Evolutionary conservation across 83 land plant species (phyloP).

Genomic region (Larix sibirica): DNA sequence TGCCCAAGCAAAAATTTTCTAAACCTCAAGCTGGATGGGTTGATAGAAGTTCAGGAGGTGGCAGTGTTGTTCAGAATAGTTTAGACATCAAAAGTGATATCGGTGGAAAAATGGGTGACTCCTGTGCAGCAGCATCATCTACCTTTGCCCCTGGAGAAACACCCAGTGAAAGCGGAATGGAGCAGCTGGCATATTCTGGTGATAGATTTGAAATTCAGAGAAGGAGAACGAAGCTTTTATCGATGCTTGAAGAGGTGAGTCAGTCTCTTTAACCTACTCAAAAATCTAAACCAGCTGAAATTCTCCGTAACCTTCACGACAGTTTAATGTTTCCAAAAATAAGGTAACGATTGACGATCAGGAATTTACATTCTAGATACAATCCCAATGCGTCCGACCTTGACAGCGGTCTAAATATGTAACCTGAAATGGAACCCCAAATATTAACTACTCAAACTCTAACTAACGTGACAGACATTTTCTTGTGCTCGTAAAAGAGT

Average conservation of each 20-base stretch:
- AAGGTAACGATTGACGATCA: too few relatives aligned
- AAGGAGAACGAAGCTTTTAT: conserved; percentile 53
- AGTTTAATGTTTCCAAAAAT: too few relatives aligned
- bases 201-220: conserved; percentile 41
- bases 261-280: neutral
- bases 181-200: conserved; percentile 8
- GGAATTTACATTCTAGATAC: too few relatives aligned
- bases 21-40: neutral
- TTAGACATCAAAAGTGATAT: conserved; percentile 2
- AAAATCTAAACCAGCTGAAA: too few relatives aligned
- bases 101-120: conserved; percentile 2
- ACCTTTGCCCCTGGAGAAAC: conserved; percentile 22
- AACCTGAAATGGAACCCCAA: too few relatives aligned
- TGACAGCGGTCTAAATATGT: too few relatives aligned
- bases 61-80: neutral
- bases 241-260: conserved; percentile 67
- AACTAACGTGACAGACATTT: too few relatives aligned
- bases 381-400: too few relatives aligned
- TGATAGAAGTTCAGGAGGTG: conserved; percentile 7
- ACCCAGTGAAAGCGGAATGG: conserved; percentile 25
- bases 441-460: too few relatives aligned
- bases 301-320: too few relatives aligned
- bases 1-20: neutral
- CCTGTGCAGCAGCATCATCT: neutral
- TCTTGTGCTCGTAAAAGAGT: too few relatives aligned